Evolutionary conservation across 2,329 filamentous ascomycete species (phyloP), one percentile per base, ranked within the genome.

Genomic region (Claviceps maximensis): DNA sequence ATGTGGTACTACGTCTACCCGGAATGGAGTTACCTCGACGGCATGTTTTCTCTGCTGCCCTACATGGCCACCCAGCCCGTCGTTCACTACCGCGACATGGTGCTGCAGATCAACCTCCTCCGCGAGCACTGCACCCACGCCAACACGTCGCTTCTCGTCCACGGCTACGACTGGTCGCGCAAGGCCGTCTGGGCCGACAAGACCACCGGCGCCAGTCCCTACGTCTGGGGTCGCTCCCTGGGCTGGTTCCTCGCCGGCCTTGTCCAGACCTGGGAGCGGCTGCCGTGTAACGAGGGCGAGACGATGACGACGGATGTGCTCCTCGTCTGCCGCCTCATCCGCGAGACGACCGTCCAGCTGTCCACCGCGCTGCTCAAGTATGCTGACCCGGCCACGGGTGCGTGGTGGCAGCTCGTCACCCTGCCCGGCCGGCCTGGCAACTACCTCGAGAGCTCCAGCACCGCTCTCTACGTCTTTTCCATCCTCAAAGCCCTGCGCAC

Each of bases 381-480:
- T 29, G 61, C 63, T 1, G 63, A 68, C 3, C 64, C 76, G 0
- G 69, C 71, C 0, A 58, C 57, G 2, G 75, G 77, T 0, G 77
- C 75, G 7, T 83, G 79, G 78, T 82, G 76, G 74, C 65, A 80
- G 50, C 67, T 82, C 45, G 77, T 51, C 6, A 51, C 50, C 5
- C 27, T 82, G 72, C 72, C 72, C 58, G 68, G 72, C 53, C 63
- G 69, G 27, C 73, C 70, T 47, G 77, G 77, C 2, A 83, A 84
- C 62, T 83, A 78, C 62, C 74, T 83, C 48, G 77, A 83, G 65
- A 77, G 75, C 36, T 79, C 77, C 33, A 79, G 73, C 8, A 75
- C 75, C 2, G 78, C 77, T 3, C 78, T 83, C 74, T 82, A 80
- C 58, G 68, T 71, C 0, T 79, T 76, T 52, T 63, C n/a, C 46